Evolutionary conservation across 225 moss, liverwort and hornwort species (phyloP).

Genomic region (Bryoerythrophyllum caledonicum): DNA sequence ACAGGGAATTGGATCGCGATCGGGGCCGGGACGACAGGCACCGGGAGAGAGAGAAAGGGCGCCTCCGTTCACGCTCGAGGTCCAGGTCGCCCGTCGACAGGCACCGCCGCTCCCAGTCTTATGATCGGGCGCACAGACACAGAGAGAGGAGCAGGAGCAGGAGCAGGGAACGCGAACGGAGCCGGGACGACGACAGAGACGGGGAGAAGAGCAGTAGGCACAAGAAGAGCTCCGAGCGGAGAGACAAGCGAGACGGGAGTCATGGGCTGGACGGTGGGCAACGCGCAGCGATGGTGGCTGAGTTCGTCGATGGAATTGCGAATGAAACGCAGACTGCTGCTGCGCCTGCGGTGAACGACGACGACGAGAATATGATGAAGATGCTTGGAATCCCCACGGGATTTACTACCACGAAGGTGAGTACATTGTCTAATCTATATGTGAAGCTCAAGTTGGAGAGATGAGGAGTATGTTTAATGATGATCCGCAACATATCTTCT

Average conservation of each 20-base stretch:
- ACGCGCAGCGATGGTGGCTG: slow-evolving; percentile 93
- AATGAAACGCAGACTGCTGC: slow-evolving; percentile 70
- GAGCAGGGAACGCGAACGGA: slow-evolving; percentile 58
- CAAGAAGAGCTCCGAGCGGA: slow-evolving; percentile 52
- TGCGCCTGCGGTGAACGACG: slow-evolving; percentile 46
- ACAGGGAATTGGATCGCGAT: slow-evolving; percentile 58
- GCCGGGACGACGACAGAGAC: slow-evolving; percentile 55
- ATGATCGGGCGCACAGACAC: slow-evolving; percentile 45
- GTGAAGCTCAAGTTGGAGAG: background rate
- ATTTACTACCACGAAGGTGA: slow-evolving; percentile 79
- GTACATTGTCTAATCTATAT: background rate
- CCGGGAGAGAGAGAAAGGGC: slow-evolving; percentile 70
- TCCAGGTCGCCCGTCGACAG: slow-evolving; percentile 76
- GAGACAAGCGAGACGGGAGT: slow-evolving; percentile 37
- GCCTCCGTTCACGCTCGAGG: slow-evolving; percentile 52
- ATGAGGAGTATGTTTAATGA: too few species aligned
- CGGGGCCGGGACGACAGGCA: slow-evolving; percentile 40
- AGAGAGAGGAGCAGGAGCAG: slow-evolving; percentile 60
- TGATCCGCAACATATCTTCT: slow-evolving; percentile 18
- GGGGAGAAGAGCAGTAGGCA: slow-evolving; percentile 48
- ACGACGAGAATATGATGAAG: slow-evolving; percentile 95
- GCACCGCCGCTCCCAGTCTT: slow-evolving; percentile 58
- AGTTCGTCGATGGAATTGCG: slow-evolving; percentile 94
- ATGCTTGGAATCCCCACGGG: slow-evolving; percentile 89
- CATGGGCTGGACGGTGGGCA: slow-evolving; percentile 78